A percentile compares a stretch with the other conserved stretches of the same genome.
Evolutionary conservation across 257 asterid species (phyloP).

Genomic region (Prunella vulgaris): DNA sequence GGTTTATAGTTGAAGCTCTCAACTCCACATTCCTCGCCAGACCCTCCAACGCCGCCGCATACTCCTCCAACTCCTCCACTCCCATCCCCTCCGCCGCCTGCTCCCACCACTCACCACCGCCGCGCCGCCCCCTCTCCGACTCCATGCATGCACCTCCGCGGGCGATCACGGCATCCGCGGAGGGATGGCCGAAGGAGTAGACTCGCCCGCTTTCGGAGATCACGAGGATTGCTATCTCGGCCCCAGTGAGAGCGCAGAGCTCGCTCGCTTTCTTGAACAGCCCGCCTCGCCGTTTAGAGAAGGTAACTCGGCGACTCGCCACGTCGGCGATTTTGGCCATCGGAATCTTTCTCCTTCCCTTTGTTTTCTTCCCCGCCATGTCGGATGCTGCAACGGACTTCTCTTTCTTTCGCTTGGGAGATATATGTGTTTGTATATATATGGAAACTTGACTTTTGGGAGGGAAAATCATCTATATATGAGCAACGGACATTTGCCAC

Average conservation of each 20-base stretch:
- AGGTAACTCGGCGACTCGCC: neutral
- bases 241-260: neutral
- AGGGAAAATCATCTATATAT: no score
- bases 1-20: neutral
- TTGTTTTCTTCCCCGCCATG: no score
- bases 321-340: neutral
- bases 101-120: no score
- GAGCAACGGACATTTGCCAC: no score
- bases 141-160: neutral
- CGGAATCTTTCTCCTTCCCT: neutral
- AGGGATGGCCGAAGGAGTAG: neutral
- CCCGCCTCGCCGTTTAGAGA: neutral
- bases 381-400: no score
- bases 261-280: neutral
- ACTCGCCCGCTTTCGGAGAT: no score
- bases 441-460: no score
- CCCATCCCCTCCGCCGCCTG: neutral
- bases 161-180: neutral
- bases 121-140: no score
- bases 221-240: neutral
- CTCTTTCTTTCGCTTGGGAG: no score
- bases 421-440: no score
- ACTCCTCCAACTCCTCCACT: neutral
- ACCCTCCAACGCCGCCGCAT: neutral
- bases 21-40: neutral